A percentile compares a stretch with the other conserved stretches of the same genome.
Conservation (phyloP, 345 rosid species). For the Bruguiera sexangula region DNA sequence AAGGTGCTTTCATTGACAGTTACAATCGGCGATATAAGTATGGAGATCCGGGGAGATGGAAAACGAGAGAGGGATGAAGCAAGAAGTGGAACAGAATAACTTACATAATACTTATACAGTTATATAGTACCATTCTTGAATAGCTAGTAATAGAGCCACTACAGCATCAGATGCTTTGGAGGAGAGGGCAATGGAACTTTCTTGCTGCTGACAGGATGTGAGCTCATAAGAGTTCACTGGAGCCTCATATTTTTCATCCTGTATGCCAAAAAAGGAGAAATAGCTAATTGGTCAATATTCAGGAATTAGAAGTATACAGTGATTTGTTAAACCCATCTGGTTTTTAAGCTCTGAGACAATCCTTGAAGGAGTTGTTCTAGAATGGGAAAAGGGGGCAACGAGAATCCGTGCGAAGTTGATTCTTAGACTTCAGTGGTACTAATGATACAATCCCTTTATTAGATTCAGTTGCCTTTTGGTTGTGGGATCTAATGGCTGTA, state of each 20-base stretch:
- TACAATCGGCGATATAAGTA: too few species aligned
- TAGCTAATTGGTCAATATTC: not conserved
- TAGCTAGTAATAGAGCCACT: too few species aligned
- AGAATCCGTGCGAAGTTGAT: conserved; percentile 36
- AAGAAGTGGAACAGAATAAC: too few species aligned
- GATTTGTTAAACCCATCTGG: not conserved
- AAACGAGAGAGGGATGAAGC: too few species aligned
- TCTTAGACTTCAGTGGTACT: conserved; percentile 15
- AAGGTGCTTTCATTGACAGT: not conserved
- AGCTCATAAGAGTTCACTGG: conserved; percentile 2
- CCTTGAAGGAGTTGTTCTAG: not conserved
- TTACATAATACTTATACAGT: too few species aligned
- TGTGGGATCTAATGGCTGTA: conserved; percentile 13
- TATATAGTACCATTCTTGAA: too few species aligned
- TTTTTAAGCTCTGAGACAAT: not conserved
- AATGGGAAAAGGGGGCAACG: not conserved
- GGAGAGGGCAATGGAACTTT: not conserved
- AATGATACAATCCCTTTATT: conserved; percentile 7
- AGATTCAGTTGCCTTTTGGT: conserved; percentile 16
- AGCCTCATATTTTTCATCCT: conserved; percentile 55
- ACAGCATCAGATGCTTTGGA: too few species aligned
- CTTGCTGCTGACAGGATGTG: not conserved
- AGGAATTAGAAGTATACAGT: not conserved
- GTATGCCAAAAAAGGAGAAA: not conserved
- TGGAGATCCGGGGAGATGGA: too few species aligned